phyloP scores from a whole-genome alignment of 106 monocot species.

The Platanthera guangdongensis region DNA sequence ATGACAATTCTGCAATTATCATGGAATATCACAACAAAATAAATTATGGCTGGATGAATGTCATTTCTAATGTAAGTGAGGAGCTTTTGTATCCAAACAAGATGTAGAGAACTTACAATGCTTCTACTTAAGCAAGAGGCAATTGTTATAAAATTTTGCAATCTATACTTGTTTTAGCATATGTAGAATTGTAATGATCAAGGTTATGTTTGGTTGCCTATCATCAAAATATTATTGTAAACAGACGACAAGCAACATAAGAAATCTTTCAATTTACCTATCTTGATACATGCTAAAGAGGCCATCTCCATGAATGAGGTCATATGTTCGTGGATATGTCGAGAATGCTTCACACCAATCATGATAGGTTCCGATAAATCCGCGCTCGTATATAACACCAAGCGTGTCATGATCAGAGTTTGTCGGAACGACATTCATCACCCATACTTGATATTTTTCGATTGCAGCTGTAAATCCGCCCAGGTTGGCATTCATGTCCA shows the following conservation, averaged over 20 bases:
- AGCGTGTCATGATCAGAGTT: slow-evolving; percentile 19
- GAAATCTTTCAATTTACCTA: slow-evolving; percentile 14
- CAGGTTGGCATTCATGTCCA: slow-evolving; percentile 44
- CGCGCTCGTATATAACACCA: slow-evolving; percentile 34
- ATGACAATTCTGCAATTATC: too few relatives aligned
- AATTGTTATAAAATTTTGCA: background rate
- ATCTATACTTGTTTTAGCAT: too few relatives aligned
- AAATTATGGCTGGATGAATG: too few relatives aligned
- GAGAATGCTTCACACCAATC: slow-evolving; percentile 50
- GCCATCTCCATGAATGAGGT: slow-evolving; percentile 30
- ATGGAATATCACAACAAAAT: too few relatives aligned
- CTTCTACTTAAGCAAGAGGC: slow-evolving; percentile 11
- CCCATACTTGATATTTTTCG: slow-evolving; percentile 30
- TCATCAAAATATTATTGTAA: slow-evolving; percentile 28
- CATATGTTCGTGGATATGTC: slow-evolving; percentile 45
- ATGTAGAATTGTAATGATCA: too few relatives aligned
- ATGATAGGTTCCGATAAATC: slow-evolving; percentile 43
- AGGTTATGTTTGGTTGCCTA: slow-evolving; percentile 7
- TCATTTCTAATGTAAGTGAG: too few relatives aligned
- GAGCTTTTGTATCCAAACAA: too few relatives aligned
- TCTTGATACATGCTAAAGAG: slow-evolving; percentile 37
- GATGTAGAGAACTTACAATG: too few relatives aligned
- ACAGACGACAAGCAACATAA: slow-evolving; percentile 18
- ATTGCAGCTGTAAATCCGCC: slow-evolving; percentile 39
- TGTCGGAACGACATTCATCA: slow-evolving; percentile 37